Evolutionary conservation across 805 yeast species (phyloP), one percentile per base, ranked within the genome.

Genomic region (Cyberlindnera americana): DNA sequence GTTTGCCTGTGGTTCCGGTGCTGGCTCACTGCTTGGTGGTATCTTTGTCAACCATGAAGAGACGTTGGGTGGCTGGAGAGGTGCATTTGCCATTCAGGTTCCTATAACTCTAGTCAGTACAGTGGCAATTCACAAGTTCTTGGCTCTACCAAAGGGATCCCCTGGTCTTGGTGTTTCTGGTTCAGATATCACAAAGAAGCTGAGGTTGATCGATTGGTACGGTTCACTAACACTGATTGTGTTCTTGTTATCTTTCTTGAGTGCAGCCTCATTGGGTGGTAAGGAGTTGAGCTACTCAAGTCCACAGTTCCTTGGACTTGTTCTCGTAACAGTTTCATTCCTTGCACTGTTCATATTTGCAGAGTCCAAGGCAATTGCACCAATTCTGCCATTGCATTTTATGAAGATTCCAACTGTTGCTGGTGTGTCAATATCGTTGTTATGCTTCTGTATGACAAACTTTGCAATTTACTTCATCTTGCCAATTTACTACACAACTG

Each of bases 1-100:
- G 29, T 89, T 74, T 54, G 91, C 89, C 12, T 56, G 78, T 15
- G 96, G 96, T 5, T 81, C 87, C 2, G 81, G 83, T 1, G 58
- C 73, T 33, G 95, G 95, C 13, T 90, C 89, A 2, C 56, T 75
- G 4, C 53, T 77, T 29, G 84, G 83, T 21, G 87, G 88, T 5
- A 45, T 70, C 21, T 62, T 80, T 35, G 57, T 52, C 15, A 50
- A 46, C 23, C 81, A 66, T 62, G 37, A 29, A n/a, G 36, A 30
- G 12, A 9, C 34, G 2, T 23, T 56, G 6, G 59, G 57, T 29
- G 89, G 89, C 3, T 57, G 77, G 52, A 70, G 40, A 33, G 72
- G 34, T 68, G 77, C 81, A 1, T 78, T 78, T 50, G 48, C 67
- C 22, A 43, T 71, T 35, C 82, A 80, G 53, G 67, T 75, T 13